phyloP scores from a whole-genome alignment of 768 basidiomycete genomes.

The Trametes cinnabarina region DNA sequence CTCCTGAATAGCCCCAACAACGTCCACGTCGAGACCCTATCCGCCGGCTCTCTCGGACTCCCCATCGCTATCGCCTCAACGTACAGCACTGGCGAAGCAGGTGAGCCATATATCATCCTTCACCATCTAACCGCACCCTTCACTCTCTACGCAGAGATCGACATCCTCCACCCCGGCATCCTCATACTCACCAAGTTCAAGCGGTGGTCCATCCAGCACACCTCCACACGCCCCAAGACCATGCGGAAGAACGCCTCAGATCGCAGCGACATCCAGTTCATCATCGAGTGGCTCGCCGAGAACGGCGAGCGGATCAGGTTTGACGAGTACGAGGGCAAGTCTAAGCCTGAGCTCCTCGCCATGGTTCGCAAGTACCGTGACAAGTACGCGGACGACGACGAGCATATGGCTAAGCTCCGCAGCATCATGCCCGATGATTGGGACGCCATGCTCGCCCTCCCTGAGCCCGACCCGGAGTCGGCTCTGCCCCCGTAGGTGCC shows the following conservation, averaged over 20 bases:
- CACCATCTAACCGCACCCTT: background rate
- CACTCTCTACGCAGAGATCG: background rate
- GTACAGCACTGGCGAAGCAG: background rate
- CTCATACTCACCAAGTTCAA: slow-evolving; percentile 15
- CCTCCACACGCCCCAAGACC: slow-evolving; percentile 10
- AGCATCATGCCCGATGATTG: slow-evolving; percentile 12
- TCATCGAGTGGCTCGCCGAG: slow-evolving; percentile 7
- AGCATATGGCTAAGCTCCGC: slow-evolving; percentile 1
- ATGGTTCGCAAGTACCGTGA: slow-evolving; percentile 13
- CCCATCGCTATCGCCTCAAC: background rate
- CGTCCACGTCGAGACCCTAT: slow-evolving; percentile 9
- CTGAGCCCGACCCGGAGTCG: background rate
- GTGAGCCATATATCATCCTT: background rate
- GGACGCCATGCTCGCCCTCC: slow-evolving; percentile 9
- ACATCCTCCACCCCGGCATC: slow-evolving; percentile 11
- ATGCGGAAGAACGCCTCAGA: slow-evolving; percentile 3
- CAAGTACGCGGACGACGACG: slow-evolving; percentile 6
- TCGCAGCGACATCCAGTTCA: slow-evolving; percentile 3
- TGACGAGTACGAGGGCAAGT: slow-evolving; percentile 9
- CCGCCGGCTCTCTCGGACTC: background rate
- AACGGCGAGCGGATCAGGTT: background rate
- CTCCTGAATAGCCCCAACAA: background rate
- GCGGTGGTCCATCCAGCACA: slow-evolving; percentile 8
- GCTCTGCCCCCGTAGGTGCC: background rate
- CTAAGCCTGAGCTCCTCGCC: slow-evolving; percentile 5